Base-by-base conservation (phyloP, 2,329 filamentous ascomycete genomes). In the Diaporthe vexans region DNA sequence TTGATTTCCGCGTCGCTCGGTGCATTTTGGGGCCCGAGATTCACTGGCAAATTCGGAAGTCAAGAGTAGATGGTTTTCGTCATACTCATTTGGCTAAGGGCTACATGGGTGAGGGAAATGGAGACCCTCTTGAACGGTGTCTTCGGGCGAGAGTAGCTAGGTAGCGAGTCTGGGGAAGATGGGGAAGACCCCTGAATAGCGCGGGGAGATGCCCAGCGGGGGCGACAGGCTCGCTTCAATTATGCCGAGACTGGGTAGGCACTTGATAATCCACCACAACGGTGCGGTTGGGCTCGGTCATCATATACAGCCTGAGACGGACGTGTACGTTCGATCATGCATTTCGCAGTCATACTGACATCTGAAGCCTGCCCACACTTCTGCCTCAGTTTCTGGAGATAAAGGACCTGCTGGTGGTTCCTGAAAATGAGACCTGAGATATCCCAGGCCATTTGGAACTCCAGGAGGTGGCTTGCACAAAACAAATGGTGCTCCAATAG, bases 1-100 rank as follows among this genome's bases (percentile, higher is more conserved):
- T 56, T 48, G 61, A 29, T 52, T 52, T n/a, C 43, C 33, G 29
- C 29, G 37, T 24, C 19, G 40, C 68, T 75, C 74, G 74, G 74
- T 75, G 52, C 74, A 75, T 75, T 56, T 67, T 71, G 58, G 69
- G 72, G 67, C 61, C 74, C 74, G 74, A 75, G 74, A 43, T 26
- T 24, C 48, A 10, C 37, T 61, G 48, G 70, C 51, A 59, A 51
- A 67, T 59, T 58, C 71, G 63, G 73, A 67, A 52, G 37, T 26
- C 48, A 26, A 26, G 24, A 63, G 13, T 29, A 51, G 21, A 67
- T 6, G 29, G 29, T 24, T 5, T 37, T 35, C 26, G 43, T 67
- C 43, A 52, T 51, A 5, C 2, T 35, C 21, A 19, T 35, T 51
- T n/a, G 29, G 46, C 48, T 24, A 35, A 37, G 46, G 46, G 15